These are phyloP conservation scores for Trifolium subterraneum DNA, from an alignment of 306 rosid species.

Conservation along the genomic window DNA sequence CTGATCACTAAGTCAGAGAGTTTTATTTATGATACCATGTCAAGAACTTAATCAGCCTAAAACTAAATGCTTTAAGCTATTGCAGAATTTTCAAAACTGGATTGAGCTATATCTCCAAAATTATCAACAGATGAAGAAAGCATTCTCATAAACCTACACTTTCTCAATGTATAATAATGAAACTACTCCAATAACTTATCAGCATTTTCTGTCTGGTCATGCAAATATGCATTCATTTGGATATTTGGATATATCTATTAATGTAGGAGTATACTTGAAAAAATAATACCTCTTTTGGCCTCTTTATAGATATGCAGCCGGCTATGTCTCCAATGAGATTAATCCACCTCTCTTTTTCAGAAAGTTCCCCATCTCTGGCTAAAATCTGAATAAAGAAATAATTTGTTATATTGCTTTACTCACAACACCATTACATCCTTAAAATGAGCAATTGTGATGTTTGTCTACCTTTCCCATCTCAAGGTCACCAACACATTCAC, in stretches of 20 bases:
- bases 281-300: constrained; percentile 88
- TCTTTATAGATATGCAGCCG: constrained; percentile 86
- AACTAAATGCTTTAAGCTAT: constrained; percentile 15
- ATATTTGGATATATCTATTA: constrained; percentile 10
- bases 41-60: constrained; percentile 22
- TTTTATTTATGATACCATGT: neutral
- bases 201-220: constrained; percentile 12
- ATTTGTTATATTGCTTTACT: constrained; percentile 37
- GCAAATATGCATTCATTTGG: constrained; percentile 24
- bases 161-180: constrained; percentile 17
- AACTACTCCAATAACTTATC: constrained; percentile 31
- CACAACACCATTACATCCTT: constrained; percentile 32
- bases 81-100: constrained; percentile 1
- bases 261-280: constrained; percentile 39
- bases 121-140: constrained; percentile 11
- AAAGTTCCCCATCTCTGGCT: constrained; percentile 89
- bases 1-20: constrained; percentile 5
- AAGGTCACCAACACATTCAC: constrained; percentile 98
- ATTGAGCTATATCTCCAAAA: constrained; percentile 17
- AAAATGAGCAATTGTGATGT: constrained; percentile 36
- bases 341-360: constrained; percentile 95
- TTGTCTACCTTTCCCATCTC: constrained; percentile 97
- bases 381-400: constrained; percentile 65
- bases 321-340: constrained; percentile 90
- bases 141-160: constrained; percentile 29